These are phyloP conservation scores for Phyllosticta ampelicida DNA, from an alignment of 2,329 filamentous ascomycete genomes.

Conservation along the genomic window DNA sequence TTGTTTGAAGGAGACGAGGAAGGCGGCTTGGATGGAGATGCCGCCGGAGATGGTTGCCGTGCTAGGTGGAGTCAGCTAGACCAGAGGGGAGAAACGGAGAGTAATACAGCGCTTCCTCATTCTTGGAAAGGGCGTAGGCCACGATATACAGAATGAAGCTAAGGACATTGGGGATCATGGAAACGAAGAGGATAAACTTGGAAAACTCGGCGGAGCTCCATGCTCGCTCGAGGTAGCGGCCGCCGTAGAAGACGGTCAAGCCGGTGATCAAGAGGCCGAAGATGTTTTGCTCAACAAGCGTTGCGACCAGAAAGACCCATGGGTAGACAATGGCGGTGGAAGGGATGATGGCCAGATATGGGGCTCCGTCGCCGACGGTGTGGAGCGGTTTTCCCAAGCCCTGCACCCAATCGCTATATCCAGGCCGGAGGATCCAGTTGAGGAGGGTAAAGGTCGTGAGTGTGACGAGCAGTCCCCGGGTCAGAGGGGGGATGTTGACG, in stretches of 20 bases:
- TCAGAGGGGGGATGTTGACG: conserved; percentile 87
- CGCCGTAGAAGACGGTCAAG: conserved; percentile 77
- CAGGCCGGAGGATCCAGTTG: conserved; percentile 60
- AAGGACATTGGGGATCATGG: conserved; percentile 69
- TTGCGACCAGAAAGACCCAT: conserved; percentile 81
- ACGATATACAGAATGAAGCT: conserved; percentile 62
- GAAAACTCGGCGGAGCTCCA: conserved; percentile 89
- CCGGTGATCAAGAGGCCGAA: conserved; percentile 71
- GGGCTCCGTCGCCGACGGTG: conserved; percentile 53
- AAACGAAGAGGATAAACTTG: conserved; percentile 72
- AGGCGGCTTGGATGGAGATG: conserved; percentile 79
- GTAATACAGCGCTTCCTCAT: conserved; percentile 58
- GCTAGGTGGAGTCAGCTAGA: conserved; percentile 18
- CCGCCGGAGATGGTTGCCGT: conserved; percentile 82
- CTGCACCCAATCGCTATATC: conserved; percentile 31
- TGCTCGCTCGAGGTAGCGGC: conserved; percentile 87
- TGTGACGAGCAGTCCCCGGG: conserved; percentile 65
- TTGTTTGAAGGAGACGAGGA: conserved; percentile 95
- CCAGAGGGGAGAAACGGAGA: background rate
- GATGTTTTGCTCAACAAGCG: conserved; percentile 86
- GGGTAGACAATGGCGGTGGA: conserved; percentile 76
- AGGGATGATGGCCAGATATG: conserved; percentile 81
- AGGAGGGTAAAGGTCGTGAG: conserved; percentile 70
- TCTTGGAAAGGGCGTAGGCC: conserved; percentile 60
- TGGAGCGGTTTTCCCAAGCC: conserved; percentile 33